Evolutionary conservation across 2,329 filamentous ascomycete species (phyloP), one percentile per base, ranked within the genome.

Genomic region (Paecilomyces formosus): DNA sequence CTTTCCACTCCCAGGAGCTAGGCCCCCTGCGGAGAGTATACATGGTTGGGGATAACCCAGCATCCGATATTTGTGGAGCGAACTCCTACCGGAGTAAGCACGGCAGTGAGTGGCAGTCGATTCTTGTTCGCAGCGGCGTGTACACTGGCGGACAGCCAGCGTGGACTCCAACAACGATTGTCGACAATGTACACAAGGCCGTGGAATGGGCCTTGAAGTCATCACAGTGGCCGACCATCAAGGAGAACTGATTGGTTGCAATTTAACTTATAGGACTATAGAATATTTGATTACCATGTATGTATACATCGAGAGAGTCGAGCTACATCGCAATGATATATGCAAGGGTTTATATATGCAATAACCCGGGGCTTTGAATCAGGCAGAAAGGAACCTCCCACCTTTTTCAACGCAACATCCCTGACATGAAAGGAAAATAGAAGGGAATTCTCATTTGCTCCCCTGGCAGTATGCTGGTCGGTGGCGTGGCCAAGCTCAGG

Each of bases 21-120:
- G 72, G 68, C 21, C 80, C 82, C n/a, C 74, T 96, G 57, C 80
- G 81, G 66, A 83, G 82, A 51, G 92, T 97, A 11, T 97, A 96
- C 75, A 97, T 97, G 93, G 84, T 97, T 50, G 94, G 94, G 5
- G 89, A 93, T 69, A 93, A 93, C 68, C 89, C 89, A 4, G 90
- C 90, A 69, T 94, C 89, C 65, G 94, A 99, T 72, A 96, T 99
- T 64, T 80, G 85, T 4, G 94, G 94, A 5, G 92, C 90, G 21
- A 96, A 96, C 70, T 81, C 83, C 53, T 96, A 88, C 69, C 68
- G 77, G 52, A 89, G 88, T 62, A 77, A 81, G 3, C 75, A 82
- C 58, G 87, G 87, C 8, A 89, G 85, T n/a, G 79, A 85, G 59
- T 96, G 92, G 92, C 77, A 81, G 49, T 88, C 88, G 51, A 82